Evolutionary conservation across 2,329 filamentous ascomycete species (phyloP).

Genomic region (Raffaelea albimanens): DNA sequence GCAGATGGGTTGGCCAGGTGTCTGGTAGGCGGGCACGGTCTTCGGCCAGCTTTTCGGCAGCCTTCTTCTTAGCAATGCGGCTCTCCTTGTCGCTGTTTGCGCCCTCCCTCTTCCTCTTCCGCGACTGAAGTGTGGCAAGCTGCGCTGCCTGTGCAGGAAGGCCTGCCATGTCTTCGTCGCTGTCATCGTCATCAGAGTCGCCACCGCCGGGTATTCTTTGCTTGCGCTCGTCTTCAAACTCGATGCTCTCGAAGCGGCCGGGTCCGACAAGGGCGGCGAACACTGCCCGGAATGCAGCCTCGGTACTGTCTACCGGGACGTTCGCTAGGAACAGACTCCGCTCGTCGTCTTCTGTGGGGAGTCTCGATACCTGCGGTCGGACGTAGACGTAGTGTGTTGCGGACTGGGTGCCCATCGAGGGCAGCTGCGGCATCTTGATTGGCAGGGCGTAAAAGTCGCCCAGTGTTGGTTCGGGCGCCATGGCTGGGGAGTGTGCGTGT

Average conservation of each 20-base stretch:
- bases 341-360: conserved; percentile 61
- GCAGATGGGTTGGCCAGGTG: conserved; percentile 63
- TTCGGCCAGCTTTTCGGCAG: conserved; percentile 25
- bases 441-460: conserved; percentile 62
- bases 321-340: conserved; percentile 89
- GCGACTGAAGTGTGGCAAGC: conserved; percentile 28
- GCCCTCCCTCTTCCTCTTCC: conserved; percentile 40
- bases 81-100: not conserved
- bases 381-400: conserved; percentile 80
- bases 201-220: not conserved
- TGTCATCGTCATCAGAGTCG: not conserved
- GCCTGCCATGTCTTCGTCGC: conserved; percentile 19
- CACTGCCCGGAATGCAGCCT: conserved; percentile 63
- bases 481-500: conserved; percentile 14
- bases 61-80: conserved; percentile 26
- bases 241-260: conserved; percentile 66
- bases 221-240: conserved; percentile 58
- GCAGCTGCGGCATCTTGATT: conserved; percentile 53
- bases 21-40: conserved; percentile 41
- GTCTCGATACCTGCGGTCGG: conserved; percentile 71
- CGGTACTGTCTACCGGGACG: conserved; percentile 73
- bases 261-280: conserved; percentile 68
- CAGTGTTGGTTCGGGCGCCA: conserved; percentile 23
- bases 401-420: conserved; percentile 43
- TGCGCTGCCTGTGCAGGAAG: conserved; percentile 35